Base-by-base conservation (phyloP, 1,284 basidiomycete genomes). In the Crucibulum parvulum region DNA sequence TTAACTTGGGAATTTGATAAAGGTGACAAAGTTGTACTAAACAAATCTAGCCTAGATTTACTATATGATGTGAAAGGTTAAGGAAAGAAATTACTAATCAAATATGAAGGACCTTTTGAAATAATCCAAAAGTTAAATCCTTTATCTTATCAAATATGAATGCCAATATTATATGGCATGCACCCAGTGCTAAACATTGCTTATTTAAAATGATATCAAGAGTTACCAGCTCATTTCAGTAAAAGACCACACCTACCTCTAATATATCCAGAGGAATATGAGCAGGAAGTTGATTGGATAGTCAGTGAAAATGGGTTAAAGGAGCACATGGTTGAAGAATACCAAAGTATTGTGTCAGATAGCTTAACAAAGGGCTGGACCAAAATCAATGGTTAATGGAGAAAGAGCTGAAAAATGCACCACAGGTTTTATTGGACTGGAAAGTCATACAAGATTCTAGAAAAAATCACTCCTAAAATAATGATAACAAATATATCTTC, bases 111-210 rank as follows among this genome's bases (percentile, higher is more conserved):
- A 1, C 68, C 69, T 2, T 71, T 71, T 51, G 66, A 68, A 38
- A 61, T 70, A 0, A 46, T 66, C 2, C 9, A 59, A 52, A 70
- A 69, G 37, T 1, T 66, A 1, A 65, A 56, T 34, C 57, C 62
- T 2, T 57, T 67, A 0, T 55, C 64, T 1, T 77, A 77, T 52
- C 56, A 66, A 0, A 53, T 79, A 1, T 46, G 66, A 8, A 41
- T 78, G n/a, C 70, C 69, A 0, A 60, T 54, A 2, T 68, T 62
- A 2, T 72, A 75, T 63, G 65, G 68, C 0, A 67, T 69, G 31
- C 63, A 67, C 53, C 61, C 73, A 24, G 65, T 76, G 0, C 37
- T 76, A 13, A 76, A 74, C 51, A 66, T 75, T 0, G 55, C 61
- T 9, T 73, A 76, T 55, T 48, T 76, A 4, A 59, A 67, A 36